Base-by-base conservation (phyloP, 495 filamentous ascomycete genomes). In the Chlorociboria aeruginascens region DNA sequence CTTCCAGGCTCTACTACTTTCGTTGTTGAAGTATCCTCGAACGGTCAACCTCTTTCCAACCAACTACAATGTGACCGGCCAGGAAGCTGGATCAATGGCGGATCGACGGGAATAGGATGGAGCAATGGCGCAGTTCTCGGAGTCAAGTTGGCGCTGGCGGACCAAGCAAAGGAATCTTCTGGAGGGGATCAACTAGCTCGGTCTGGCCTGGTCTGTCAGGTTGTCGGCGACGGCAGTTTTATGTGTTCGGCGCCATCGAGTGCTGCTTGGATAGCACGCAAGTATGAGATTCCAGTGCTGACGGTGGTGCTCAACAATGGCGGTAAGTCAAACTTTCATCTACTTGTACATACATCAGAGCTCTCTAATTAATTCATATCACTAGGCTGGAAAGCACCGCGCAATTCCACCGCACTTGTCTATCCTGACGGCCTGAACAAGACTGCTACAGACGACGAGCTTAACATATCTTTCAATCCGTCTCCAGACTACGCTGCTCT, bases 31-130 rank as follows among this genome's bases (percentile, higher is more conserved):
- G 65, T 62, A 7, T 62, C 63, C 2, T 68, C 64, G 1, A 50
- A 46, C 31, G 32, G 55, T 0, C 56, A 52, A 40, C 32, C 33
- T 9, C 42, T 68, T 31, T 44, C 37, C 3, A 66, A 69, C 25
- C 63, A 67, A 30, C 29, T 68, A 14, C 64, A 67, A 34, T 40
- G 52, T 12, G 45, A 32, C 3, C 39, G 56, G 3, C 63, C 66
- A 7, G 60, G 59, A 1, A 61, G 45, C 40, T 63, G 56, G 54
- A 61, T 67, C 32, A 67, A 63, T 32, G 63, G 62, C 46, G 59
- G 64, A n/a, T 61, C 60, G 8, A 61, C 56, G 3, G 66, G 66
- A 7, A 63, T 68, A 11, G 61, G 61, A 0, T 69, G 66, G 64
- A 62, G 57, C 28, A 63, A 63, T 14, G 66, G 66, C 14, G 66